Base-by-base conservation (phyloP, 148 eudicot species). In the Mesembryanthemum crystallinum region DNA sequence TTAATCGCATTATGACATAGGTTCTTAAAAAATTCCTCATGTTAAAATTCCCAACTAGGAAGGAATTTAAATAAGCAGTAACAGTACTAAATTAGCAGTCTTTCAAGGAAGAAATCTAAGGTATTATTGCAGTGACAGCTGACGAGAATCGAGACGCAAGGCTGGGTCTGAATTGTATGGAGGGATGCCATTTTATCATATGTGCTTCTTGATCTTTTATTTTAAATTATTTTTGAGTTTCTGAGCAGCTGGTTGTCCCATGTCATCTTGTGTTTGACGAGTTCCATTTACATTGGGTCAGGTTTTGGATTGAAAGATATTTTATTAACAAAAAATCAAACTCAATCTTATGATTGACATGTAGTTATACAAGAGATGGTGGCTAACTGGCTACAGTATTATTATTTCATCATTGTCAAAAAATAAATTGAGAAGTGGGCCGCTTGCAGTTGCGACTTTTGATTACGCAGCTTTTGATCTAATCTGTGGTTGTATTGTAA, bases 401-500 rank as follows among this genome's bases (percentile, higher is more conserved):
- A 4, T 10, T 43, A 6, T 35, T 43, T 8, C 11, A 6, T 45
- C 13, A 39, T 11, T 45, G 11, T 45, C 9, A 8, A 45, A 45
- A 13, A 52, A 4, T 52, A 52, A 15, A 52, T 52, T 52, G 21
- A 52, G 15, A 15, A 3, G n/a, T 52, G 8, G 18, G 27, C n/a
- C 24, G 5, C 5, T 17, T 18, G 27, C 2, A n/a, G 23, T 62
- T 73, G 0, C 18, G 9, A 51, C 29, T 64, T 29, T 8, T 63
- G 63, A 55, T 24, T 54, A 35, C 32, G 51, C 49, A 75, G 30
- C 28, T 65, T 75, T 64, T 35, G 60, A 74, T 51, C 55, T 65
- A n/a, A 23, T 33, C 17, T 7, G n/a, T 32, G 42, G 37, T 30
- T n/a, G 5, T 14, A n/a, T 25, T 11, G 29, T 28, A 24, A 28